These are phyloP conservation scores for Sporodiniella umbellata DNA, from an alignment of 371 early-diverging fungal genomes.

Conservation along the genomic window DNA sequence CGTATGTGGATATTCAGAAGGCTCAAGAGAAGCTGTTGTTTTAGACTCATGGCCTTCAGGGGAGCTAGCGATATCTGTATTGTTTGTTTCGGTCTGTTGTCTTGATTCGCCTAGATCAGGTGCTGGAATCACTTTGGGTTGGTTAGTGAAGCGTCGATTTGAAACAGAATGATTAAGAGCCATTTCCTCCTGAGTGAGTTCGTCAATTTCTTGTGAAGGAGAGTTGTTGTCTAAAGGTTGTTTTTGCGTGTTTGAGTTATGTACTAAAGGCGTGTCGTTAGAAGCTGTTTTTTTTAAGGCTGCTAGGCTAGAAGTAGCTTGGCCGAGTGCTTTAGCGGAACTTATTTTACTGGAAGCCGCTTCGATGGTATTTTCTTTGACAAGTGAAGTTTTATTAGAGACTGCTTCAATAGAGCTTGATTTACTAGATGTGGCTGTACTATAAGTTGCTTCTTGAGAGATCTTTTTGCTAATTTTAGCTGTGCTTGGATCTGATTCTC, in stretches of 20 bases:
- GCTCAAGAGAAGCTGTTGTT: neutral
- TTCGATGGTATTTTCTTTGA: neutral
- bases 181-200: constrained; percentile 7
- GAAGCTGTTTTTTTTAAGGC: neutral
- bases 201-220: neutral
- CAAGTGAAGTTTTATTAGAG: too few species aligned
- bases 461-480: too few species aligned
- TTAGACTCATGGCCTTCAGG: neutral
- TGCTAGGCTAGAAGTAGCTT: neutral
- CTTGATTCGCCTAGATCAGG: neutral
- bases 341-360: neutral
- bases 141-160: neutral
- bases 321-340: neutral
- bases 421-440: too few species aligned
- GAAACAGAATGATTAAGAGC: constrained; percentile 1
- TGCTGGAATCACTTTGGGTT: neutral
- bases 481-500: too few species aligned
- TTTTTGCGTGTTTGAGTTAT: neutral
- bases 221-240: too few species aligned
- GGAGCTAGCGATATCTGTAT: neutral
- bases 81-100: neutral
- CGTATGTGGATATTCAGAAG: constrained; percentile 1
- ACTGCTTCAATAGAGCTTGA: too few species aligned
- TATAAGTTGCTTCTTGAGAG: too few species aligned
- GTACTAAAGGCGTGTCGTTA: neutral